A percentile compares a stretch with the other conserved stretches of the same genome.
These are phyloP conservation scores for Gossypium davidsonii DNA, from an alignment of 441 rosid species.

Conservation along the genomic window DNA sequence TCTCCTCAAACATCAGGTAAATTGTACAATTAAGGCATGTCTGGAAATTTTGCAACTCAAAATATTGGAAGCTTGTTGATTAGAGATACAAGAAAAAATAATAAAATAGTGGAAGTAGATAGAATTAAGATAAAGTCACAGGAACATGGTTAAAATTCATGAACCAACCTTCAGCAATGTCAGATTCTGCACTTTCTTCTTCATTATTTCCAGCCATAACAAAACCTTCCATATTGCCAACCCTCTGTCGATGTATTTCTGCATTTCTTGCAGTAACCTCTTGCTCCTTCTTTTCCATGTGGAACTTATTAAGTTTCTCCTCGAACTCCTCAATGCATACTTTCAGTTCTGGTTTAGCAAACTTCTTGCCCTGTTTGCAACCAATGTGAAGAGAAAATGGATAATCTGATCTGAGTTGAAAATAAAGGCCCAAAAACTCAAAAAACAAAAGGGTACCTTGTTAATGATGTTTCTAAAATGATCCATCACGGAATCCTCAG, in stretches of 20 bases:
- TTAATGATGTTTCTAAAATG: slow-evolving; percentile 80
- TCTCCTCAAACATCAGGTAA: neutral
- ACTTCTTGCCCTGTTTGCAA: slow-evolving; percentile 76
- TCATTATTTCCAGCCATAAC: slow-evolving; percentile 22
- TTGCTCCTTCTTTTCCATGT: slow-evolving; percentile 88
- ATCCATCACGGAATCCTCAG: slow-evolving; percentile 80
- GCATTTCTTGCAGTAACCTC: slow-evolving; percentile 91
- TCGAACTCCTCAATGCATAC: slow-evolving; percentile 90
- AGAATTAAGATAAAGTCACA: slow-evolving; percentile 6
- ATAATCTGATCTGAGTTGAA: slow-evolving; percentile 3
- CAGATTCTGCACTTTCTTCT: slow-evolving; percentile 35
- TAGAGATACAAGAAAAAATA: slow-evolving; percentile 2
- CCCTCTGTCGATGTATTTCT: slow-evolving; percentile 62
- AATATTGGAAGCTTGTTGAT: neutral
- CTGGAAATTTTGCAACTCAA: neutral
- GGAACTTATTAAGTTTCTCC: slow-evolving; percentile 87
- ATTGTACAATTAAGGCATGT: neutral
- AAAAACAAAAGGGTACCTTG: slow-evolving; percentile 50
- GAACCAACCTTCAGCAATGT: slow-evolving; percentile 33
- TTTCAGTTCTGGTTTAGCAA: slow-evolving; percentile 92
- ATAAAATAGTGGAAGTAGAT: neutral
- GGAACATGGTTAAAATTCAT: slow-evolving; percentile 5
- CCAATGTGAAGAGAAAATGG: neutral
- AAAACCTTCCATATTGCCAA: slow-evolving; percentile 37
- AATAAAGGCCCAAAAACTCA: neutral